These are phyloP conservation scores for Tetrahymena borealis DNA, from an alignment of 73 alveolate genomes.

Conservation along the genomic window DNA sequence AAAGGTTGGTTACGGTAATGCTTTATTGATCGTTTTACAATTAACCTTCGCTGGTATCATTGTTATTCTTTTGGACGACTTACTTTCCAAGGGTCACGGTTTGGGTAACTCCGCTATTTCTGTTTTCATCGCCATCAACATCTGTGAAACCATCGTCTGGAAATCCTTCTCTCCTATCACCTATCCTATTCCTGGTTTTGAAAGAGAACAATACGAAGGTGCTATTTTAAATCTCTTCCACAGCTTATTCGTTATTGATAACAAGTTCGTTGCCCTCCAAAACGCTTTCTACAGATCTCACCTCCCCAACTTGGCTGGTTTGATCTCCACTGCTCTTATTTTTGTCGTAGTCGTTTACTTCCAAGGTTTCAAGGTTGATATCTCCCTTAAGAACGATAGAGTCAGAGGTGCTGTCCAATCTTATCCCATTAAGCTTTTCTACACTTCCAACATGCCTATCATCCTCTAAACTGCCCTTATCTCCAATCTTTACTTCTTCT, in stretches of 20 bases:
- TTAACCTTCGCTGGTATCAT: conserved; percentile 96
- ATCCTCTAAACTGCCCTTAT: conserved; percentile 98
- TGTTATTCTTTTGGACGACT: conserved; percentile 90
- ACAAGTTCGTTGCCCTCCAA: conserved; percentile 83
- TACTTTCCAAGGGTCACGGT: conserved; percentile 96
- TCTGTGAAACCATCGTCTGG: conserved; percentile 99
- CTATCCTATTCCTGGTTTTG: conserved; percentile 93
- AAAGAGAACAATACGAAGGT: conserved; percentile 91
- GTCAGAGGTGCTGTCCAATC: conserved; percentile 93
- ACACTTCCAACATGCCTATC: conserved; percentile 99
- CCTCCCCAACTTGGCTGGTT: conserved; percentile 94
- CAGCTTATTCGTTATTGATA: conserved; percentile 88
- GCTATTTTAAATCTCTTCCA: conserved; percentile 98
- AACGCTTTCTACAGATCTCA: conserved; percentile 91
- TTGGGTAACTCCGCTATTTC: conserved; percentile 98
- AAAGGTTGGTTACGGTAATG: conserved; percentile 93
- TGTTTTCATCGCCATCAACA: conserved; percentile 98
- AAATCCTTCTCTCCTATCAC: conserved; percentile 99
- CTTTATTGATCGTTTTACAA: conserved; percentile 90
- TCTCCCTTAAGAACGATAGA: conserved; percentile 73
- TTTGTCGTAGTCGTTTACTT: conserved; percentile 96
- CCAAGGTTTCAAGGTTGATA: conserved; percentile 97
- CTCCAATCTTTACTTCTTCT: conserved; percentile 98
- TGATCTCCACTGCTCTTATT: conserved; percentile 95
- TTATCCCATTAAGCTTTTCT: conserved; percentile 98